A percentile compares a stretch with the other conserved stretches of the same genome.
Conservation (phyloP, 148 eudicot genomes). For the Euryodendron excelsum region DNA sequence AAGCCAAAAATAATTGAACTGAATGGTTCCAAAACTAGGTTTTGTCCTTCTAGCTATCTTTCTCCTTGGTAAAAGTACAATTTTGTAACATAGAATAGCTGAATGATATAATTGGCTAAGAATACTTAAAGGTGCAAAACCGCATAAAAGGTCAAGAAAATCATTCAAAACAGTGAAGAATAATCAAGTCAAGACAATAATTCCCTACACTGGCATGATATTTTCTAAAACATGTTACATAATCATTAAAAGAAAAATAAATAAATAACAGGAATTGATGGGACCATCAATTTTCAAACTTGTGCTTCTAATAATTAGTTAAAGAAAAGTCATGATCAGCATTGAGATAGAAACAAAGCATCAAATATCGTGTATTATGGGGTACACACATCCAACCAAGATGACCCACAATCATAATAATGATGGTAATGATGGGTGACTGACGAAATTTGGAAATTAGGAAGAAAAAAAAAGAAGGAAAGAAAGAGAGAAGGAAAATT, state of each 20-base stretch:
- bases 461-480: not conserved
- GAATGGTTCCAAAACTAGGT: slow-evolving; percentile 11
- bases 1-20: slow-evolving; percentile 4
- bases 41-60: slow-evolving; percentile 2
- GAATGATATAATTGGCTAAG: not conserved
- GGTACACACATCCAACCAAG: not conserved
- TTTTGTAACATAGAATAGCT: not conserved
- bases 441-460: not conserved
- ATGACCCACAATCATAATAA: slow-evolving; percentile 12
- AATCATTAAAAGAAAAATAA: not conserved
- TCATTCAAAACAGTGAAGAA: not conserved
- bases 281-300: not conserved
- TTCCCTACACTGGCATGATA: not conserved
- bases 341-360: not conserved
- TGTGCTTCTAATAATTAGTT: not conserved
- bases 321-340: not conserved
- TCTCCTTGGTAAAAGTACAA: not conserved
- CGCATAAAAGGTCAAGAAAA: not conserved
- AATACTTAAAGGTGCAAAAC: not conserved
- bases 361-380: not conserved
- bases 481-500: too few species aligned
- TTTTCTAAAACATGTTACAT: not conserved
- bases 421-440: not conserved
- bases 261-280: not conserved
- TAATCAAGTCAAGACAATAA: not conserved